Percentiles rank a stretch among this genome's conserved stretches.
phyloP scores from a whole-genome alignment of 1,284 basidiomycete species.

The Ustanciosporium gigantosporum region DNA sequence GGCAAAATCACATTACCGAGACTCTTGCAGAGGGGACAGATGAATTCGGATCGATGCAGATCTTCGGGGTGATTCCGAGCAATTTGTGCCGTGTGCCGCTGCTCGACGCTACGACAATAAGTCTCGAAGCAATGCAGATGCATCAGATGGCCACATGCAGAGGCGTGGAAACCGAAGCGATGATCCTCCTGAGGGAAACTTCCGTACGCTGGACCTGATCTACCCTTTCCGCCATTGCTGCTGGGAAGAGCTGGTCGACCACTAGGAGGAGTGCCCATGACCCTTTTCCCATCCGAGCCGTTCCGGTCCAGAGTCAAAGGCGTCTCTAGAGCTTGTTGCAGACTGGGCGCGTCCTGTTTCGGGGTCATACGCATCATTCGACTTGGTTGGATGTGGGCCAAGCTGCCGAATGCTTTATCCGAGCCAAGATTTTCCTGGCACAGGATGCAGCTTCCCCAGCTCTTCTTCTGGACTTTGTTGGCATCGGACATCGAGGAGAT shows the following conservation, averaged over 20 bases:
- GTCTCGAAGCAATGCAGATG: slow-evolving; percentile 91
- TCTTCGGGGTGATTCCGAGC: slow-evolving; percentile 94
- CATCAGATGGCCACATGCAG: slow-evolving; percentile 96
- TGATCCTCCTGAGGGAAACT: slow-evolving; percentile 53
- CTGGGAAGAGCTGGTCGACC: slow-evolving; percentile 12
- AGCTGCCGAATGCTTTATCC: slow-evolving; percentile 77
- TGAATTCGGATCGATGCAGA: slow-evolving; percentile 87
- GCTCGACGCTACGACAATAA: slow-evolving; percentile 83
- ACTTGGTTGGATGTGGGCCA: slow-evolving; percentile 90
- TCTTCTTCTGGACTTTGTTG: slow-evolving; percentile 21
- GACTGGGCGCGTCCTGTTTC: slow-evolving; percentile 69
- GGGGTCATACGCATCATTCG: slow-evolving; percentile 79
- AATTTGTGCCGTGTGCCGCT: slow-evolving; percentile 84
- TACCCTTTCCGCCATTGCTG: slow-evolving; percentile 3
- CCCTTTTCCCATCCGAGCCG: slow-evolving; percentile 33
- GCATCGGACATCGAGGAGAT: slow-evolving; percentile 9
- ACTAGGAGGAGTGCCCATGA: slow-evolving; percentile 27
- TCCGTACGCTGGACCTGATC: slow-evolving; percentile 59
- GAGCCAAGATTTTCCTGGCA: slow-evolving; percentile 90
- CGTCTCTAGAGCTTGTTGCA: slow-evolving; percentile 73
- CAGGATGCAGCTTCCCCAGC: slow-evolving; percentile 84
- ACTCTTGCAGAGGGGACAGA: slow-evolving; percentile 98
- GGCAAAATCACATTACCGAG: slow-evolving; percentile 92
- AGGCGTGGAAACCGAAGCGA: slow-evolving; percentile 73
- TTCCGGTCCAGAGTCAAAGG: slow-evolving; percentile 59